Evolutionary conservation across 2,329 filamentous ascomycete species (phyloP), one percentile per base, ranked within the genome.

Genomic region (Zasmidium cellare): DNA sequence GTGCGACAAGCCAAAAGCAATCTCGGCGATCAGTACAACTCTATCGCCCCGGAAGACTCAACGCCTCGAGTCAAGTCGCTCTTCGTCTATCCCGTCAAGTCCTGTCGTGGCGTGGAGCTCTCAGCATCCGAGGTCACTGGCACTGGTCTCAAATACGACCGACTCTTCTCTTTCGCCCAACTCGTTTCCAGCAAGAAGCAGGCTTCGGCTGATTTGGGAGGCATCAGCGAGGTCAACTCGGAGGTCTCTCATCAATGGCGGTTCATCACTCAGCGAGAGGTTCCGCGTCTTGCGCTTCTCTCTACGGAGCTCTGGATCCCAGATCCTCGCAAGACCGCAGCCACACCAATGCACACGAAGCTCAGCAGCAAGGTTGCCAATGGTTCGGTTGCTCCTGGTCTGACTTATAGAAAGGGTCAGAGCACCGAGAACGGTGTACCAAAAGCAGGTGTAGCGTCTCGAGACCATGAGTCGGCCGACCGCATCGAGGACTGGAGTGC

Each of bases 261-360:
- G 14, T 87, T 90, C 70, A 79, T 91, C 71, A 91, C 89, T 0
- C 84, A 87, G 70, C 79, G 88, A 56, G 82, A 88, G 64, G 86
- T 86, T 64, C 86, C 91, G 1, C 82, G 81, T 45, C 80, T 97
- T 52, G 87, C 90, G 7, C 87, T 86, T 48, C 80, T 97, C 51
- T 81, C 79, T 57, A 80, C 83, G 0, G 80, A 86, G 64, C 75
- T 87, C n/a, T 92, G 88, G 87, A 74, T 87, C 23, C 88, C 89
- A 0, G 87, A 91, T 72, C 47, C 59, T 7, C 47, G 49, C 25
- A 53, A 53, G 24, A 20, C 41, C 3, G 5, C 20, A 18, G 16
- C 24, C 6, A 28, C n/a, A 6, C 20, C 54, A 51, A 9, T 46
- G 5, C 19, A 14, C 31, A 38, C 2, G 44, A 31, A 20, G 50